Percentiles rank a stretch among this genome's conserved stretches.
These are phyloP conservation scores for Epichloe elymi DNA, from an alignment of 2,329 filamentous ascomycete species.

Conservation along the genomic window DNA sequence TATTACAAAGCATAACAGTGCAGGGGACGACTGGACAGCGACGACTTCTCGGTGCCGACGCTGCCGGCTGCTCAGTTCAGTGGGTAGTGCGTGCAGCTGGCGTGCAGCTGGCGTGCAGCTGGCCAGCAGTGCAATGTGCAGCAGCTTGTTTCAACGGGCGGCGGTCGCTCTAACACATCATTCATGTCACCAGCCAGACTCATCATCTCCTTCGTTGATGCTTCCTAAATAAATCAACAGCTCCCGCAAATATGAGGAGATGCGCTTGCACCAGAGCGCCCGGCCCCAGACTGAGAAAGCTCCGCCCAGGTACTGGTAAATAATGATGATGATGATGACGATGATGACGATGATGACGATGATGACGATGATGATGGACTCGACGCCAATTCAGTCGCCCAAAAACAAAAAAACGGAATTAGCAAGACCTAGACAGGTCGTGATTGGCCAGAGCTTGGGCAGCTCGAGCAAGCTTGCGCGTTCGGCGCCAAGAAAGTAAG, in stretches of 20 bases:
- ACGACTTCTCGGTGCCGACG: neutral
- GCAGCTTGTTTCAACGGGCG: too few species aligned
- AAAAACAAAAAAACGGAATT: neutral
- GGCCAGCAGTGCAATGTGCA: too few species aligned
- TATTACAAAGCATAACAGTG: neutral
- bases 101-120: neutral
- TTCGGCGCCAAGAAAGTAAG: neutral
- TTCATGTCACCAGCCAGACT: too few species aligned
- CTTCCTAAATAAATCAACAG: too few species aligned
- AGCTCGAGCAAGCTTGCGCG: neutral
- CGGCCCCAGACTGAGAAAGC: neutral
- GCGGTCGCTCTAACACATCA: neutral
- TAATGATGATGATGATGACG: too few species aligned
- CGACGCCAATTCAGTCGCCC: neutral
- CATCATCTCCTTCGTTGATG: neutral
- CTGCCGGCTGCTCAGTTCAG: neutral
- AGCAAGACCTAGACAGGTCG: neutral
- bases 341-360: too few species aligned
- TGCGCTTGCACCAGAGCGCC: neutral
- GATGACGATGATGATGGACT: neutral
- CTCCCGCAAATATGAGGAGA: neutral
- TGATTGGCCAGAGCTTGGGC: conserved; percentile 1
- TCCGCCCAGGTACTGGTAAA: neutral
- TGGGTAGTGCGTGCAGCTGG: neutral
- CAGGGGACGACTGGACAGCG: neutral